A percentile compares a stretch with the other conserved stretches of the same genome.
These are phyloP conservation scores for Neurospora sp. DNA, from an alignment of 495 filamentous ascomycete genomes.

Conservation along the genomic window DNA sequence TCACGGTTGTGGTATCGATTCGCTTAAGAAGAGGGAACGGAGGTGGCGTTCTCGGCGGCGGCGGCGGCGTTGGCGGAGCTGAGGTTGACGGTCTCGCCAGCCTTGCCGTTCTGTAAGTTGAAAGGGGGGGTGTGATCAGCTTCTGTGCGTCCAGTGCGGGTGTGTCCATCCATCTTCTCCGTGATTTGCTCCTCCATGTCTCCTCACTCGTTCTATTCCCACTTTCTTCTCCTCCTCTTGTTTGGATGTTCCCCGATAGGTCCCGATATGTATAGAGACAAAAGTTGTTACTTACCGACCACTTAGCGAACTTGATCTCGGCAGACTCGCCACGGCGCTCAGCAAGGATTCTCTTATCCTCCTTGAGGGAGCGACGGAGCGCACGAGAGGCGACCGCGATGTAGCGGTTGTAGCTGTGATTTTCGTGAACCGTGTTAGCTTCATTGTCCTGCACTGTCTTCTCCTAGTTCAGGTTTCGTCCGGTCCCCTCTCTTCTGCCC, in stretches of 20 bases:
- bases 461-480: neutral
- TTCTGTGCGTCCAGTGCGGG: too few species aligned
- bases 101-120: slow-evolving; percentile 77
- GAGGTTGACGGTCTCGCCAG: slow-evolving; percentile 72
- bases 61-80: slow-evolving; percentile 60
- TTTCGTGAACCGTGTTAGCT: slow-evolving; percentile 13
- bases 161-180: too few species aligned
- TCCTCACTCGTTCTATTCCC: too few species aligned
- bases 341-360: slow-evolving; percentile 71
- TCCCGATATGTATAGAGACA: neutral
- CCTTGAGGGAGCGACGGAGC: slow-evolving; percentile 88
- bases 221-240: neutral
- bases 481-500: neutral
- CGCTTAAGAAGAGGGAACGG: slow-evolving; percentile 1
- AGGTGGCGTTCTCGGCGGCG: slow-evolving; percentile 37
- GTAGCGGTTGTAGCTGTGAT: slow-evolving; percentile 71
- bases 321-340: slow-evolving; percentile 75
- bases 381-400: slow-evolving; percentile 65
- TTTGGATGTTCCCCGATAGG: neutral
- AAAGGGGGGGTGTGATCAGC: too few species aligned
- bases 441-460: neutral
- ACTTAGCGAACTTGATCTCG: slow-evolving; percentile 91
- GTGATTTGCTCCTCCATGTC: too few species aligned
- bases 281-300: slow-evolving; percentile 67
- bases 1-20: neutral